Evolutionary conservation across 441 rosid genomes (phyloP), one percentile per base, ranked within the genome.

Genomic region (Rhodomyrtus psidioides): DNA sequence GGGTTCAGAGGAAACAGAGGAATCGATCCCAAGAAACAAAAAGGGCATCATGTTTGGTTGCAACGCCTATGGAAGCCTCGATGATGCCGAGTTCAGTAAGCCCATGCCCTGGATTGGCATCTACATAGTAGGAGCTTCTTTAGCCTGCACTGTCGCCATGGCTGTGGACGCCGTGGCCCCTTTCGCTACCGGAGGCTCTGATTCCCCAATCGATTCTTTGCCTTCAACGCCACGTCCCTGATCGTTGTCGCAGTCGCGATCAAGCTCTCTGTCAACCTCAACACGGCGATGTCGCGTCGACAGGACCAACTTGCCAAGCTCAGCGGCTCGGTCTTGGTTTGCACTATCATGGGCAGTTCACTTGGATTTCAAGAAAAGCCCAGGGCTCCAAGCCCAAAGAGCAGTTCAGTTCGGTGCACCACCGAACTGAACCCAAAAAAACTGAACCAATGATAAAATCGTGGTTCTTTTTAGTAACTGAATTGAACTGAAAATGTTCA

Each of bases 261-360:
- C n/a, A n/a, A n/a, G n/a, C n/a, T n/a, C n/a, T n/a, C n/a, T n/a
- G n/a, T n/a, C n/a, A n/a, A n/a, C n/a, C 95, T 97, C 53, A 95
- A 97, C 90, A 95, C 98, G 14, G 89, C 95, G 13, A 97, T 97
- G 99, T 98, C 99, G 30, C 91, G 93, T 49, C 92, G 92, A 23
- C 91, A 91, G 53, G 98, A 95, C 84, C 99, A 97, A 95, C 98
- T 97, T 24, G 87, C 95, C 9, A 97, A 97, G 88, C 95, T 97
- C 86, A 95, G 97, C 92, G 94, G 97, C 84, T 90, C 92, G 46
- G 94, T 89, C 86, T 89, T 97, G 84, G 88, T 95, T 85, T 95
- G 98, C 88, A 93, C 94, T 2, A 91, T 91, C 17, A 94, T 97
- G 93, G 96, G 95, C 85, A 95, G 95, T 70, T 94, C n/a, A n/a